These are phyloP conservation scores for Phaeosphaeriaceae sp. DNA, from an alignment of 2,329 filamentous ascomycete species.

Conservation along the genomic window DNA sequence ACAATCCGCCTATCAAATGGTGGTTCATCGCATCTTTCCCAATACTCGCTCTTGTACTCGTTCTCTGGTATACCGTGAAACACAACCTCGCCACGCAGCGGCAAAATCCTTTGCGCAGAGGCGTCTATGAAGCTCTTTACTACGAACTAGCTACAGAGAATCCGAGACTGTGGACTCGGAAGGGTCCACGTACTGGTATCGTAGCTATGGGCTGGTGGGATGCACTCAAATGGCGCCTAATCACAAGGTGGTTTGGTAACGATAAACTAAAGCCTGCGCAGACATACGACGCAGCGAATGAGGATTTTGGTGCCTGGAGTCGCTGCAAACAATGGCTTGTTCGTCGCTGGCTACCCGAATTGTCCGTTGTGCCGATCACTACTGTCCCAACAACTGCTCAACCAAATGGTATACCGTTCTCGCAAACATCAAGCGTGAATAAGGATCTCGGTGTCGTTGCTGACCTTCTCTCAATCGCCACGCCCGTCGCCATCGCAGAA, in stretches of 20 bases:
- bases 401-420: neutral
- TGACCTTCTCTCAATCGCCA: constrained; percentile 43
- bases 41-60: constrained; percentile 54
- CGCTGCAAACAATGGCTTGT: constrained; percentile 50
- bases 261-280: constrained; percentile 49
- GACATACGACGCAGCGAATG: constrained; percentile 38
- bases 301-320: constrained; percentile 50
- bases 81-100: constrained; percentile 51
- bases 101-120: constrained; percentile 55
- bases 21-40: constrained; percentile 57
- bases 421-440: constrained; percentile 6
- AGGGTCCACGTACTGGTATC: constrained; percentile 53
- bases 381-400: neutral
- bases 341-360: constrained; percentile 49
- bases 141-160: constrained; percentile 54
- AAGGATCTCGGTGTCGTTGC: constrained; percentile 38
- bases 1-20: constrained; percentile 24
- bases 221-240: constrained; percentile 56
- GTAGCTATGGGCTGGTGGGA: constrained; percentile 48
- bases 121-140: constrained; percentile 60
- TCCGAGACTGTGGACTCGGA: constrained; percentile 56
- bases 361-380: constrained; percentile 32
- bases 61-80: constrained; percentile 57
- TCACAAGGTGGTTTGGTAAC: constrained; percentile 55
- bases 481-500: constrained; percentile 46